Base-by-base conservation (phyloP, 2,329 filamentous ascomycete genomes). In the Aureobasidium uvarum region DNA sequence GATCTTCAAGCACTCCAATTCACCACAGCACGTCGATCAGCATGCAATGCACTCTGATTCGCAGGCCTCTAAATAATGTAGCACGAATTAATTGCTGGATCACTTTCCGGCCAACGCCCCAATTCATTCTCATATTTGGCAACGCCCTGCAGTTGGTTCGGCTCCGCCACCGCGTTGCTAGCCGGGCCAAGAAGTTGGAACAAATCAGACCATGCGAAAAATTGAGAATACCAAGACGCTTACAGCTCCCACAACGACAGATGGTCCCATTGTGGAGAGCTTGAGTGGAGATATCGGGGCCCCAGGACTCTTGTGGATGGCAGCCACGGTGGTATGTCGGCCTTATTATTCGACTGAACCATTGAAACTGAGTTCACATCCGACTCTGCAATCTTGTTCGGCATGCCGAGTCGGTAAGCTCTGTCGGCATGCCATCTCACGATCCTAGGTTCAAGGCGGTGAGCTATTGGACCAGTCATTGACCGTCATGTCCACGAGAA, bases 221-320 rank as follows among this genome's bases (percentile, higher is more conserved):
- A 48, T 14, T 41, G 45, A n/a, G 11, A 46, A 25, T 14, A 60
- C 56, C 43, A 60, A 60, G 56, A 60, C 56, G 56, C 56, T 60
- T 60, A 11, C 13, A 36, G 31, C 41, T 38, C 31, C 28, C 56
- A 48, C n/a, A 25, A 60, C 25, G 39, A 45, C 18, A 6, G 31
- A 31, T n/a, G 45, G 20, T 20, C 25, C 20, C 13, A 6, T 36
- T 46, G 45, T 51, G 58, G 45, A 51, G 45, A 62, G 58, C 33
- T 41, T 18, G 33, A 62, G 58, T 62, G 58, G 58, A n/a, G 58
- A 62, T 25, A 8, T 51, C 20, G 58, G 58, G 45, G 58, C 58
- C 58, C 58, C 58, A 14, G 13, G 33, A 20, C n/a, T 28, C 6
- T 20, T 18, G 20, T 39, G 25, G 16, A 25, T 20, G 46, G 23